phyloP scores from a whole-genome alignment of 2,329 filamentous ascomycete genomes.

The Sclerotinia trifoliorum region DNA sequence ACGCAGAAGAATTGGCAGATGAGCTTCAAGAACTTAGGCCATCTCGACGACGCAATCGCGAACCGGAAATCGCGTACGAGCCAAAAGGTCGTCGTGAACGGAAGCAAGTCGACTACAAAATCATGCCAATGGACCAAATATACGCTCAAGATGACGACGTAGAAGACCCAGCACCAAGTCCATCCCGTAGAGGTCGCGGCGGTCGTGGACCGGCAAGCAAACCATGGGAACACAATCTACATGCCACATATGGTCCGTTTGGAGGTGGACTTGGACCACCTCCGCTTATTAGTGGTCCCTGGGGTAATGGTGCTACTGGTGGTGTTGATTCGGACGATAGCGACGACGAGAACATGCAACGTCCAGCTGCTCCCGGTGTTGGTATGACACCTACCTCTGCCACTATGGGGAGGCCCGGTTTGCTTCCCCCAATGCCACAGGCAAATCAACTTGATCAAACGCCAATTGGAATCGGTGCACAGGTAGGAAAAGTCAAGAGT shows the following conservation, averaged over 20 bases:
- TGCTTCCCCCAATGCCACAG: conserved; percentile 52
- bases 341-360: conserved; percentile 79
- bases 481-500: conserved; percentile 91
- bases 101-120: conserved; percentile 80
- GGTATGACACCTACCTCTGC: conserved; percentile 60
- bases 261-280: conserved; percentile 72
- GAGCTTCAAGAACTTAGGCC: conserved; percentile 60
- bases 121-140: conserved; percentile 71
- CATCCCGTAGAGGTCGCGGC: conserved; percentile 62
- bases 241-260: conserved; percentile 90
- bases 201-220: conserved; percentile 49
- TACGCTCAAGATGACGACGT: conserved; percentile 74
- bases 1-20: conserved; percentile 63
- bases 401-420: conserved; percentile 46
- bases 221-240: conserved; percentile 74
- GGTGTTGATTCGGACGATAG: conserved; percentile 93
- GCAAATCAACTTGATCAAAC: conserved; percentile 56
- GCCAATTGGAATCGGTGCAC: conserved; percentile 66
- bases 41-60: conserved; percentile 48
- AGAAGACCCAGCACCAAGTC: conserved; percentile 64
- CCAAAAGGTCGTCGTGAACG: conserved; percentile 54
- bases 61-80: conserved; percentile 60
- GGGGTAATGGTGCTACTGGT: conserved; percentile 70
- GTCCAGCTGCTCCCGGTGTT: conserved; percentile 61
- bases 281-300: conserved; percentile 58